Conservation (phyloP, 116 monocot species). For the Iris pallida region DNA sequence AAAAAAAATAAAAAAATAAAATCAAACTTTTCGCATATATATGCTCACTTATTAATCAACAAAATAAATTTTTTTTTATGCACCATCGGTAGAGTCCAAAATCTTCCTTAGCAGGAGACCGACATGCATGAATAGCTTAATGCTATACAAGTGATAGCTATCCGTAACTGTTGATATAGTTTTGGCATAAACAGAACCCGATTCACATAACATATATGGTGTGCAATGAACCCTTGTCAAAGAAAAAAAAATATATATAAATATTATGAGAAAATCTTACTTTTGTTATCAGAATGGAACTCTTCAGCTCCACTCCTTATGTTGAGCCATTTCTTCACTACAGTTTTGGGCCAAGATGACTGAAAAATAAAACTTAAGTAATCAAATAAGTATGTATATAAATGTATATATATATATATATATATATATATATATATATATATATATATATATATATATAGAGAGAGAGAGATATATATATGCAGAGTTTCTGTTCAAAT, state of each 20-base stretch:
- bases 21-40: not conserved
- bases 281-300: slow-evolving; percentile 45
- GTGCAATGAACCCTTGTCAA: too few species aligned
- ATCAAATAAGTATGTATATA: too few species aligned
- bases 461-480: too few species aligned
- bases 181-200: too few species aligned
- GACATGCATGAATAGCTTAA: too few species aligned
- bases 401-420: too few species aligned
- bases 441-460: too few species aligned
- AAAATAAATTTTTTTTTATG: not conserved
- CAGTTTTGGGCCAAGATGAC: slow-evolving; percentile 58
- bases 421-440: too few species aligned
- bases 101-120: not conserved
- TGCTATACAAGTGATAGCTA: too few species aligned
- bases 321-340: slow-evolving; percentile 73
- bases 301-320: slow-evolving; percentile 26
- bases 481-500: not conserved
- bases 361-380: slow-evolving; percentile 4
- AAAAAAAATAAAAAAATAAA: not conserved
- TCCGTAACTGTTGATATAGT: too few species aligned
- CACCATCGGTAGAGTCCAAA: not conserved
- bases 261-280: slow-evolving; percentile 9
- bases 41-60: not conserved
- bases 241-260: too few species aligned
- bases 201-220: too few species aligned